Evolutionary conservation across 176 grass and related monocot species (phyloP).

Genomic region (Metroxylon sagu): DNA sequence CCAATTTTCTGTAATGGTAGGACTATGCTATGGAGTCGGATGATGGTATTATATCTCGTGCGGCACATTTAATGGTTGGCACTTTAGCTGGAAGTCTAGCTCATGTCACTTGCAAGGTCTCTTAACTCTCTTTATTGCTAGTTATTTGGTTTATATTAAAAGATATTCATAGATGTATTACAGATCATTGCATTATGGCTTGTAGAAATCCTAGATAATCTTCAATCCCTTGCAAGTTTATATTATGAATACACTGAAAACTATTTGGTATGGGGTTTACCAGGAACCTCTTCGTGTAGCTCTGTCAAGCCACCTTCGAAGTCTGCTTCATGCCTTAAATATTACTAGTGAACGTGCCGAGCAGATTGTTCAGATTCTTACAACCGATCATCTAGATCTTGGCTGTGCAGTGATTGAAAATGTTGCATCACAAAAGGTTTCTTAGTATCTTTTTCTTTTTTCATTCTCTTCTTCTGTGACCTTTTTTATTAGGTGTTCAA

Average conservation of each 20-base stretch:
- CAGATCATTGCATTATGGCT: too few species aligned
- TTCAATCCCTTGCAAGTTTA: too few species aligned
- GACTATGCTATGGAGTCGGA: slow-evolving; percentile 90
- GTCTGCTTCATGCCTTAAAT: slow-evolving; percentile 64
- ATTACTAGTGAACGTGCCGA: slow-evolving; percentile 58
- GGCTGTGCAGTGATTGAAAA: slow-evolving; percentile 93
- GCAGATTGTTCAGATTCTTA: slow-evolving; percentile 73
- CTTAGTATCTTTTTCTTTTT: slow-evolving; percentile 9
- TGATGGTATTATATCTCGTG: slow-evolving; percentile 55
- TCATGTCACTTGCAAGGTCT: slow-evolving; percentile 96
- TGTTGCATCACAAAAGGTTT: slow-evolving; percentile 84
- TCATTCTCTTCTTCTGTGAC: too few species aligned
- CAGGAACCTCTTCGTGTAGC: slow-evolving; percentile 89
- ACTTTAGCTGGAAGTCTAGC: slow-evolving; percentile 95
- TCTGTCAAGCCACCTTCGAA: slow-evolving; percentile 71
- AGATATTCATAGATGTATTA: too few species aligned
- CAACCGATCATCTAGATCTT: slow-evolving; percentile 95
- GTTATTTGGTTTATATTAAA: too few species aligned
- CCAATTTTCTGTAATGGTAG: slow-evolving; percentile 27
- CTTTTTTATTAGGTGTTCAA: slow-evolving; percentile 8
- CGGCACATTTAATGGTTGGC: slow-evolving; percentile 91
- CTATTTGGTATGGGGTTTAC: neutral
- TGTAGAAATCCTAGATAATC: too few species aligned
- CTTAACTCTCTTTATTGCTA: slow-evolving; percentile 4
- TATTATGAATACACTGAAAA: too few species aligned